Evolutionary conservation across 2,329 filamentous ascomycete species (phyloP).

Genomic region (Botryotinia calthae): DNA sequence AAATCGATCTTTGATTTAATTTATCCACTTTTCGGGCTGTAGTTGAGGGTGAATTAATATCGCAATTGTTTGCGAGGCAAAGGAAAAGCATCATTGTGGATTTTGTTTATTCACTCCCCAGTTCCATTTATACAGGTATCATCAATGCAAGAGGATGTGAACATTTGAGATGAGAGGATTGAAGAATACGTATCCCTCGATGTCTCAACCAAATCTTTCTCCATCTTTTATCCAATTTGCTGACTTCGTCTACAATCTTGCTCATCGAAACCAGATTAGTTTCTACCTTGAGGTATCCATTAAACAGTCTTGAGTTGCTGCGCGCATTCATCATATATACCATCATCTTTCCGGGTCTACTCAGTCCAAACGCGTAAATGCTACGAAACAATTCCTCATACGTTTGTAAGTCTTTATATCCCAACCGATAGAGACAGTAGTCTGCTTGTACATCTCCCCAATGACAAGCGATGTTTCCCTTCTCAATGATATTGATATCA

Average conservation of each 20-base stretch:
- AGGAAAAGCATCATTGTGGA: too few relatives aligned
- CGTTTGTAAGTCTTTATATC: too few relatives aligned
- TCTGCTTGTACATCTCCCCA: neutral
- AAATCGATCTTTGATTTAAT: too few relatives aligned
- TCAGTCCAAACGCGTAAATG: neutral
- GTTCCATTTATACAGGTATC: too few relatives aligned
- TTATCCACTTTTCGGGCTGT: too few relatives aligned
- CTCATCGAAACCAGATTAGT: neutral
- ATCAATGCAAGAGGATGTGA: too few relatives aligned
- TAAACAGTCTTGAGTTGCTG: rapidly evolving
- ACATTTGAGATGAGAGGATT: neutral
- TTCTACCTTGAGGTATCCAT: neutral
- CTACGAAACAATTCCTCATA: neutral
- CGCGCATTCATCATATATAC: neutral
- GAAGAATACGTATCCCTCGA: too few relatives aligned
- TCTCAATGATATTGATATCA: neutral
- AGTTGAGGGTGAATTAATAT: too few relatives aligned
- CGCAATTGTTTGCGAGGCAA: too few relatives aligned
- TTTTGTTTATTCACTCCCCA: too few relatives aligned
- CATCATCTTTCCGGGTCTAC: rapidly evolving
- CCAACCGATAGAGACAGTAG: neutral
- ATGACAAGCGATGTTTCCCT: neutral
- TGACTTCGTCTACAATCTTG: neutral
- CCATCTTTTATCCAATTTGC: neutral
- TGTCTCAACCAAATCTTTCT: too few relatives aligned